phyloP scores from a whole-genome alignment of 345 rosid species.

The Triadica sebifera region DNA sequence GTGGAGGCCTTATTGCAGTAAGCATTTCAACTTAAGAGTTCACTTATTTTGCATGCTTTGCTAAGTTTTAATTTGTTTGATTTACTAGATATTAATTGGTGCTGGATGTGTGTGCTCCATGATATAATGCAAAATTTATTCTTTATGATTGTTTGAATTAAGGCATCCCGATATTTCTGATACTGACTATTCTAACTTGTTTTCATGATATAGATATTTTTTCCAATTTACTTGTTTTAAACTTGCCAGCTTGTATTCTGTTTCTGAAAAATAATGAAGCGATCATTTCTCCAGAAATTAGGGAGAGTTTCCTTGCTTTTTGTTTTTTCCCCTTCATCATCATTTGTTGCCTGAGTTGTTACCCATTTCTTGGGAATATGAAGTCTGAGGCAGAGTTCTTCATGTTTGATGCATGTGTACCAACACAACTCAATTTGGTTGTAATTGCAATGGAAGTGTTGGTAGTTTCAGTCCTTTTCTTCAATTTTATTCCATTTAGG shows the following conservation, averaged over 20 bases:
- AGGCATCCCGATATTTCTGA: neutral
- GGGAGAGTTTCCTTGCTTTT: neutral
- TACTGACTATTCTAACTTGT: neutral
- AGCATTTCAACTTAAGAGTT: constrained; percentile 29
- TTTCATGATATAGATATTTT: neutral
- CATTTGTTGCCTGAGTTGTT: neutral
- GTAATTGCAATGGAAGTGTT: neutral
- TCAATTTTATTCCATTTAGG: neutral
- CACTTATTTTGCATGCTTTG: neutral
- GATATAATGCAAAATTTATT: neutral
- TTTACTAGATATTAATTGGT: neutral
- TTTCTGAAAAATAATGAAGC: neutral
- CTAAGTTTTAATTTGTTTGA: neutral
- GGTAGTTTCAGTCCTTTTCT: neutral
- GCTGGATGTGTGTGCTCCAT: neutral
- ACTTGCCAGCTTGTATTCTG: neutral
- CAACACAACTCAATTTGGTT: no score
- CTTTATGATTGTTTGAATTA: neutral
- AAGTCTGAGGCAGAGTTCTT: neutral
- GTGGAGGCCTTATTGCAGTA: constrained; percentile 78
- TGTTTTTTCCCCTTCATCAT: neutral
- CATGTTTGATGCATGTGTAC: neutral
- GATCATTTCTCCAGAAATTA: neutral
- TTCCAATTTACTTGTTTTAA: neutral
- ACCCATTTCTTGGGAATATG: neutral